Percentiles rank a stretch among this genome's conserved stretches.
Evolutionary conservation across 2,329 filamentous ascomycete species (phyloP).

Genomic region (Pseudogymnoascus sp.): DNA sequence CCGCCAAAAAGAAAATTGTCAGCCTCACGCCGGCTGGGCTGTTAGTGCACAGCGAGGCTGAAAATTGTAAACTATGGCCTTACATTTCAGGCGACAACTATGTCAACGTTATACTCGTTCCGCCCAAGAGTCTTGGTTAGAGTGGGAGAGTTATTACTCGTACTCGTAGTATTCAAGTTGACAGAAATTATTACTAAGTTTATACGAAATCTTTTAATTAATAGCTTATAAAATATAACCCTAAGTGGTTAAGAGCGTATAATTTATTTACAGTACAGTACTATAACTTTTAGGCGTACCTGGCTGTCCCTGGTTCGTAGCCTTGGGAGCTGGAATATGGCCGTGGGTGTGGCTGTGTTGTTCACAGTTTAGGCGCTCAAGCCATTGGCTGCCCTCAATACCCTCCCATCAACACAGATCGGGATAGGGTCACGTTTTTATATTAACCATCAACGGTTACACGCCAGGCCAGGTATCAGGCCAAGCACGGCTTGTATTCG

Average conservation of each 20-base stretch:
- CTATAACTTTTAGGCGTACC: too few relatives aligned
- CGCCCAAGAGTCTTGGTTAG: background rate
- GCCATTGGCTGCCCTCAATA: background rate
- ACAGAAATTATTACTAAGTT: background rate
- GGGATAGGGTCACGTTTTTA: background rate
- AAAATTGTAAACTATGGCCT: background rate
- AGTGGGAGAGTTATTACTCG: too few relatives aligned
- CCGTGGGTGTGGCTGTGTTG: background rate
- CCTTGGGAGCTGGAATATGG: background rate
- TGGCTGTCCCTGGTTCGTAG: background rate
- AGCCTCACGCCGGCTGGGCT: background rate
- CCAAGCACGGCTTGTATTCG: background rate
- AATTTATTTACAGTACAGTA: background rate
- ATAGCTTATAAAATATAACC: background rate
- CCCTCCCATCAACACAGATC: background rate
- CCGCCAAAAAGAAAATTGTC: constrained; percentile 9
- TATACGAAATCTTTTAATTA: background rate
- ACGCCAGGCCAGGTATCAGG: background rate
- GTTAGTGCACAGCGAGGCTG: background rate
- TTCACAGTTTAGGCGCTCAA: background rate
- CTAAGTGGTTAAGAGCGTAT: background rate
- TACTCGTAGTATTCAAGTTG: background rate
- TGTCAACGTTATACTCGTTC: background rate
- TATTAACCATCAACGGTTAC: background rate
- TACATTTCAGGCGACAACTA: background rate